Conservation (phyloP, 306 rosid species). For the Prunus mongolica region DNA sequence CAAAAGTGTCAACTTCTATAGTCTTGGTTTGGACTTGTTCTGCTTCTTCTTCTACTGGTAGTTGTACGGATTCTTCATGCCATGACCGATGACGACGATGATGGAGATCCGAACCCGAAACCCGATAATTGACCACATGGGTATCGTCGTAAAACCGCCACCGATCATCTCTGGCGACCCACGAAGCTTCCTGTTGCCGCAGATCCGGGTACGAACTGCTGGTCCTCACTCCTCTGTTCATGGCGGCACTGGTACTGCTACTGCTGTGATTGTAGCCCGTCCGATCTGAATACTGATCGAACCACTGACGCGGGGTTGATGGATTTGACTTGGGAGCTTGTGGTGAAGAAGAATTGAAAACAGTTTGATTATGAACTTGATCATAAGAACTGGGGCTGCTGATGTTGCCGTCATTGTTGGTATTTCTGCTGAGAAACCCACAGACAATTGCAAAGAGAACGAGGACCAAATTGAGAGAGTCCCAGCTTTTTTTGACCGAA, state of each 20-base stretch:
- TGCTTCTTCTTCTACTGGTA: background rate
- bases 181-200: constrained; percentile 59
- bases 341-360: constrained; percentile 17
- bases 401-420: background rate
- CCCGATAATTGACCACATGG: constrained; percentile 31
- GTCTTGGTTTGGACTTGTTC: constrained; percentile 11
- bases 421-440: constrained; percentile 60
- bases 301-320: constrained; percentile 45
- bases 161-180: constrained; percentile 43
- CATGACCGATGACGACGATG: constrained; percentile 27
- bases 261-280: constrained; percentile 11
- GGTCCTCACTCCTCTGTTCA: constrained; percentile 46
- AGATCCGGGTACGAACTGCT: constrained; percentile 90
- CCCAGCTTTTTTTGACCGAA: constrained; percentile 73
- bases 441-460: constrained; percentile 87
- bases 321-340: constrained; percentile 30
- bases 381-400: constrained; percentile 22
- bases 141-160: constrained; percentile 71
- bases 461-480: constrained; percentile 63
- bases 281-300: constrained; percentile 46
- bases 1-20: constrained; percentile 35
- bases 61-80: constrained; percentile 21
- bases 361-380: constrained; percentile 20
- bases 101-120: constrained; percentile 27
- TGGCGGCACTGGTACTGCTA: background rate